Evolutionary conservation across 371 early-diverging fungal genomes (phyloP), one percentile per base, ranked within the genome.

Genomic region (Apophysomyces sp.): DNA sequence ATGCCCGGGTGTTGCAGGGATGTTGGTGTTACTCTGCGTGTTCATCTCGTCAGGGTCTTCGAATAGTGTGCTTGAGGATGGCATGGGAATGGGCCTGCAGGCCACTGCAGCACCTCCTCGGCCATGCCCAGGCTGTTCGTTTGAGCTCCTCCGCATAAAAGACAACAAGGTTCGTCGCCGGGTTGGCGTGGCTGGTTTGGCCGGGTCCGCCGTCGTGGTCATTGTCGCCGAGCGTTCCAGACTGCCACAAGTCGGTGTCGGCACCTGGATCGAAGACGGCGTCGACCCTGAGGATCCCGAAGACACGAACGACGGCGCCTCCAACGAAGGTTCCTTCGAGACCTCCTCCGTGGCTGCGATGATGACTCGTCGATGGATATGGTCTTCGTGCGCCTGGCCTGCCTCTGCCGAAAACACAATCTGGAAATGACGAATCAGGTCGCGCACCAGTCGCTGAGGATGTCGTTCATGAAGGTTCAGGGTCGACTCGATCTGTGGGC

Each of bases 391-490:
- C 0, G 70, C 66, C 26, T 72, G 49, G 6, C 53, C 26, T 1
- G 76, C 40, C 32, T 67, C 67, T 28, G 56, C 59, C 3, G 74
- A 70, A 52, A 80, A 80, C 0, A 80, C 60, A 15, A 26, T 28
- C 12, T 67, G 63, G 53, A 51, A 66, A 29, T 73, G 57, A 52
- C 70, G 67, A 37, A 87, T 74, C 51, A 89, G 62, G 32, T 89
- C 89, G 8, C 77, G 75, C 37, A 88, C 59, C 49, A 89, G 60
- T 24, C 81, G 60, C 26, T 78, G 79, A 9, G 87, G 82, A 41
- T 88, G 86, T 16, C 77, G 74, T 52, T 89, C 89, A 55, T 84
- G 81, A 21, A 76, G 28, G n/a, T 71, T 84, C 27, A 85, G 59
- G 4, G 73, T 78, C 7, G 82, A 72, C 58, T 81, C 81, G 3